Base-by-base conservation (phyloP, 345 rosid species). In the Populus nigra region DNA sequence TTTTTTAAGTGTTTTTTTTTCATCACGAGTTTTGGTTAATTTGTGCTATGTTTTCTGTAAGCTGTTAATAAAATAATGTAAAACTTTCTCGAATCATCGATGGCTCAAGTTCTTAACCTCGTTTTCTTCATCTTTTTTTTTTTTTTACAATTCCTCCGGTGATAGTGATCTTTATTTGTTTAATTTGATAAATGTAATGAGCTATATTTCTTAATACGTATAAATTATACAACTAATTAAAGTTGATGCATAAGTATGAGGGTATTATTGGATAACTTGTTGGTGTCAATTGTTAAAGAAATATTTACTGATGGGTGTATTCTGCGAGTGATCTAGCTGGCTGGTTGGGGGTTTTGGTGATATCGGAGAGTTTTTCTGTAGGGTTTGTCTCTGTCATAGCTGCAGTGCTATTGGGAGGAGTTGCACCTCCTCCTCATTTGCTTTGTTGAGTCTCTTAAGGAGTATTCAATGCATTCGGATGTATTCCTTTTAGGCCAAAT, bases 401-500 rank as follows among this genome's bases (percentile, higher is more conserved):
- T n/a, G 29, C 50, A 71, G 66, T 71, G 31, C 55, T 59, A 25
- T 47, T n/a, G 79, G 79, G 75, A 77, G 82, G 65, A 65, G 82
- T 72, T 73, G 81, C 77, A 83, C 79, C 71, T 63, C 20, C 69
- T 73, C 20, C 72, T 73, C 20, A 35, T 13, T 76, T 76, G 77
- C 57, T 55, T 73, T 72, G 79, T 84, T 69, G 76, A 80, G 82
- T 66, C 70, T 35, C 81, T 57, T 74, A 53, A 78, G 86, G 84
- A 78, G 85, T 77, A 88, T 85, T 79, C 65, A 87, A 88, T 89
- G 90, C 87, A 75, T n/a, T 73, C 72, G 65, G 72, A 50, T 70
- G 38, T 39, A 33, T 63, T 23, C 47, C 82, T 76, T 82, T 73
- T 7, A 41, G 71, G 81, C 65, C 76, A 53, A 83, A 79, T 83